Base-by-base conservation (phyloP, 352 stramenopile genomes). In the Pythium brachiatum region DNA sequence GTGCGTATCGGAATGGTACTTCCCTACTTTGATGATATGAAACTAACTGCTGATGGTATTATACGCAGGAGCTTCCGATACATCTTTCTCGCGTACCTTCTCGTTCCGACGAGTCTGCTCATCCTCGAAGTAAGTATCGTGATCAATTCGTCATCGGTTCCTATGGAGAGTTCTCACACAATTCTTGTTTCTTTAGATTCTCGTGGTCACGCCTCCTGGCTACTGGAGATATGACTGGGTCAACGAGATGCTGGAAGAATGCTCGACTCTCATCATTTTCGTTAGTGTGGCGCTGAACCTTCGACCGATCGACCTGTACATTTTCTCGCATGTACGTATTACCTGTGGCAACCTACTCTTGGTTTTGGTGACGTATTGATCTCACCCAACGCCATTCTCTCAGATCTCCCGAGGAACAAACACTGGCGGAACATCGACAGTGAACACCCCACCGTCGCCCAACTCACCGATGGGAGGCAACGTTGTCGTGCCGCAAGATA, bases 181-280 rank as follows among this genome's bases (percentile, higher is more conserved):
- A 27, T 21, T 6, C 2, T n/a, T 31, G 20, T 18, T 31, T 9
- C 1, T 7, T 18, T 53, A 91, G 79, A 60, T 89, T 8, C 38
- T 82, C 0, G 79, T 89, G n/a, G 62, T 88, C 43, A 82, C 75
- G 4, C 78, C 76, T 3, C 71, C 70, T 32, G 78, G 75, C 0
- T 76, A 72, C 16, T 90, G 81, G 81, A 74, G 79, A 15, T 81
- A 84, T 56, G 70, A 75, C 34, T 90, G 79, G 79, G 76, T 81
- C 20, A 88, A 86, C 44, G 70, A 71, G 20, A 53, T 88, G 39
- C 65, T 88, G 13, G 60, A 55, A 41, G 79, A 91, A 41, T 60
- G 63, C 26, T 70, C 70, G n/a, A 77, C 72, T 29, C 55, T 86
- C 15, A 61, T 78, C 29, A 72, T 88, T 46, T 80, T 79, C 36